These are phyloP conservation scores for Rhynchospora breviuscula DNA, from an alignment of 176 grass and related monocot species.

Conservation along the genomic window DNA sequence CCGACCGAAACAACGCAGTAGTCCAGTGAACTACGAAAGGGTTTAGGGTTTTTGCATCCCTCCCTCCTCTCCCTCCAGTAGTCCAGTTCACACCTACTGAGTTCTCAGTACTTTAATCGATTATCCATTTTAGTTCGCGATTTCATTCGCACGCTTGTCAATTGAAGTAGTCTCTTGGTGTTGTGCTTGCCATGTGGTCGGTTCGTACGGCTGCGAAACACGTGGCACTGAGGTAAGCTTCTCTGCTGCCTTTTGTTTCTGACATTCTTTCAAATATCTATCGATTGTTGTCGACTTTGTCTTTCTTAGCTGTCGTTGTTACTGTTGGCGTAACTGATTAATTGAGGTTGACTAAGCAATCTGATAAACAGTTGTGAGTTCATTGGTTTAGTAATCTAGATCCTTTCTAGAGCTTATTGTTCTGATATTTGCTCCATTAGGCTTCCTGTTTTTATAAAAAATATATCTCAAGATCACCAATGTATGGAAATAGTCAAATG, in stretches of 20 bases:
- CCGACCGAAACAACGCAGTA: too few species aligned
- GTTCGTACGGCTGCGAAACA: slow-evolving; percentile 45
- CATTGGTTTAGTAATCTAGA: background rate
- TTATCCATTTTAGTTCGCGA: too few species aligned
- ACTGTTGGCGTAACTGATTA: background rate
- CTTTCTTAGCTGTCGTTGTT: background rate
- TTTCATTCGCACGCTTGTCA: too few species aligned
- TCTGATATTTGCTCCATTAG: background rate
- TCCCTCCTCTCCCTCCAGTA: background rate
- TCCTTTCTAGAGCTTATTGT: background rate
- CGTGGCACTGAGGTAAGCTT: slow-evolving; percentile 31
- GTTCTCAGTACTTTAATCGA: background rate
- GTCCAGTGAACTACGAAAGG: background rate
- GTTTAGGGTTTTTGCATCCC: slow-evolving; percentile 51
- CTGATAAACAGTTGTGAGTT: background rate
- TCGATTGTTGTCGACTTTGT: background rate
- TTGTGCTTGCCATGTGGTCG: slow-evolving; percentile 45
- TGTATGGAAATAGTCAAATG: background rate
- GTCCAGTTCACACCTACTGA: background rate
- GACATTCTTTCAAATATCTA: background rate
- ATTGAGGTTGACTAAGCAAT: background rate
- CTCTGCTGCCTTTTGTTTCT: background rate
- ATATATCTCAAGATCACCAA: background rate
- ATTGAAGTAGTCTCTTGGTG: background rate
- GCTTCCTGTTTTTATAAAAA: background rate